Percentiles rank a stretch among this genome's conserved stretches.
Evolutionary conservation across 2,329 filamentous ascomycete genomes (phyloP).

Genomic region (Xylariaceae sp.): DNA sequence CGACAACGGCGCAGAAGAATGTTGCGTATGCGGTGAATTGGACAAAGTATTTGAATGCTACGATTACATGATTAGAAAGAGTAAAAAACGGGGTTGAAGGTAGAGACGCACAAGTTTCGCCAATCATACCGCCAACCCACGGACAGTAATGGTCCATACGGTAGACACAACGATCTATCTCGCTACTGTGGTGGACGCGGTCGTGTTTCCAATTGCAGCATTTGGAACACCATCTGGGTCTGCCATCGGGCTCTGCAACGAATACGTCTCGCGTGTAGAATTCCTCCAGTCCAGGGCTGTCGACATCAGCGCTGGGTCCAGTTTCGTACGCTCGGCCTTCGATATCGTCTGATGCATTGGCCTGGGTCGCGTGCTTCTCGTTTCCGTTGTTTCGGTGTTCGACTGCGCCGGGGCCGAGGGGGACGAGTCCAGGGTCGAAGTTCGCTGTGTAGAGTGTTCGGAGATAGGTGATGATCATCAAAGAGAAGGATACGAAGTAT

Average conservation of each 20-base stretch:
- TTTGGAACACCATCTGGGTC: constrained; percentile 80
- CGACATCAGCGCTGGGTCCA: constrained; percentile 47
- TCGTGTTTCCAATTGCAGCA: constrained; percentile 89
- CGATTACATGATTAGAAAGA: constrained; percentile 19
- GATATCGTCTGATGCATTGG: constrained; percentile 25
- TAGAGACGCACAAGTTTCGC: constrained; percentile 60
- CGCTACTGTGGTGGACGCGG: constrained; percentile 79
- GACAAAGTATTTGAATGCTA: constrained; percentile 84
- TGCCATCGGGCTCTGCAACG: constrained; percentile 75
- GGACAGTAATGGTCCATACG: constrained; percentile 98
- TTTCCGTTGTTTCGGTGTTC: constrained; percentile 26
- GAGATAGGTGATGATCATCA: constrained; percentile 64
- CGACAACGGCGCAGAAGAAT: constrained; percentile 60
- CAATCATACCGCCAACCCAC: constrained; percentile 92
- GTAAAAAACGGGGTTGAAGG: background rate
- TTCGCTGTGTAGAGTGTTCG: constrained; percentile 67
- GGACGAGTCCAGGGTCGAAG: constrained; percentile 69
- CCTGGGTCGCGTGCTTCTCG: constrained; percentile 20
- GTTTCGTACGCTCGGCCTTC: constrained; percentile 33
- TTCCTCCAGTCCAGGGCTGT: constrained; percentile 64
- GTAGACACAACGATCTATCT: constrained; percentile 73
- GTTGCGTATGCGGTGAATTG: constrained; percentile 77
- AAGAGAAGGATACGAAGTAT: constrained; percentile 67
- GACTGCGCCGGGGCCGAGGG: constrained; percentile 49
- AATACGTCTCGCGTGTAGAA: constrained; percentile 85